Conservation (phyloP, 2,329 filamentous ascomycete species). For the Madurella mycetomatis region DNA sequence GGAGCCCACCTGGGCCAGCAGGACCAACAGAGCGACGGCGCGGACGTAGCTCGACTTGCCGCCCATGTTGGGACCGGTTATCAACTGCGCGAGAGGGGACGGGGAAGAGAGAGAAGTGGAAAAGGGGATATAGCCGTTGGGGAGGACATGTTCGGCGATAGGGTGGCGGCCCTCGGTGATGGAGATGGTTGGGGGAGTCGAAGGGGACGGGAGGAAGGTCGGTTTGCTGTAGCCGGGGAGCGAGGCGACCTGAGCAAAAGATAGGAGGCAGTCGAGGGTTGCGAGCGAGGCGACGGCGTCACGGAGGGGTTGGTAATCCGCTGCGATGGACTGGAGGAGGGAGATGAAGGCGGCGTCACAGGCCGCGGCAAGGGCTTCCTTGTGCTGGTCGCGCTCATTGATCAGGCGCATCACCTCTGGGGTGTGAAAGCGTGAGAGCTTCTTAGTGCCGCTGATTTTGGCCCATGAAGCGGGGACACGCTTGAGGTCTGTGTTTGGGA, state of each 20-base stretch:
- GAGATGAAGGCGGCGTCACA: slow-evolving; percentile 77
- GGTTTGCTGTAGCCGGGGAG: slow-evolving; percentile 88
- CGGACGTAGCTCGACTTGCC: slow-evolving; percentile 98
- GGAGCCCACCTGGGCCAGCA: slow-evolving; percentile 92
- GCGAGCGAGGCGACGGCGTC: slow-evolving; percentile 84
- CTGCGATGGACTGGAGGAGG: slow-evolving; percentile 68
- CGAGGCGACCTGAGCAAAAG: slow-evolving; percentile 75
- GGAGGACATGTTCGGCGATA: slow-evolving; percentile 88
- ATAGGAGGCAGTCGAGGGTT: slow-evolving; percentile 83
- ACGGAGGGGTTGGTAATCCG: slow-evolving; percentile 83
- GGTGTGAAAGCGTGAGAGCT: slow-evolving; percentile 86
- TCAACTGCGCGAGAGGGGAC: slow-evolving; percentile 68
- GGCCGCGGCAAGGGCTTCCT: slow-evolving; percentile 84
- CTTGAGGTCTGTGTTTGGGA: slow-evolving; percentile 76
- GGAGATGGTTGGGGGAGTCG: slow-evolving; percentile 61
- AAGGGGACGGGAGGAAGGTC: slow-evolving; percentile 52
- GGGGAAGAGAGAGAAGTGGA: slow-evolving; percentile 67
- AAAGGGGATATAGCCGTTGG: slow-evolving; percentile 88
- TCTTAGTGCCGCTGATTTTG: slow-evolving; percentile 94
- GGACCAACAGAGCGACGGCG: slow-evolving; percentile 81
- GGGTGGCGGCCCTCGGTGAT: slow-evolving; percentile 79
- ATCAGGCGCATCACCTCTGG: slow-evolving; percentile 81
- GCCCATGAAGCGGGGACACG: slow-evolving; percentile 89
- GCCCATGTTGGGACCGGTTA: slow-evolving; percentile 98
- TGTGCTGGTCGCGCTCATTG: slow-evolving; percentile 87